Evolutionary conservation across 805 yeast genomes (phyloP), one percentile per base, ranked within the genome.

Genomic region (Millerozyma acaciae): DNA sequence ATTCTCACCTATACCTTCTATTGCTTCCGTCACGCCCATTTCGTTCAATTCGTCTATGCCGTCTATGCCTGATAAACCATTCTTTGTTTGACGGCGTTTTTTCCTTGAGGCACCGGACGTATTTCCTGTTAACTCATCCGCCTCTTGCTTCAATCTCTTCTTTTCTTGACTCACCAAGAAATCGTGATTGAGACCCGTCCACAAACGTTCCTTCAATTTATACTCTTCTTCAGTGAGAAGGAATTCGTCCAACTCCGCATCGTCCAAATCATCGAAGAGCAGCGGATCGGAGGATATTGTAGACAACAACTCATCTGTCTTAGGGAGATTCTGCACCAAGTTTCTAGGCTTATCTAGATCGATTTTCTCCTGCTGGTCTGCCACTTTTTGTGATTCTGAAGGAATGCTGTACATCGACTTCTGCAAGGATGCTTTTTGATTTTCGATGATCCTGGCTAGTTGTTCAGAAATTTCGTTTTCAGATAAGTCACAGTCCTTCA

Each of bases 171-270:
- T 93, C 6, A 86, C 54, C 35, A 93, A 61, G 51, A 76, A 93
- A 18, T 89, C 97, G 39, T 84, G 84, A 57, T 94, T 89, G 24
- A 86, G 68, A 2, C 93, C 89, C 34, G 84, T 78, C 97, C 98
- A 93, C 3, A 89, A 76, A 39, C 83, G 70, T 45, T 87, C 89
- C 55, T 90, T 93, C 42, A 81, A 53, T 36, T 63, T 70, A 8
- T 80, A 70, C 41, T 89, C 96, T 32, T 80, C 87, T 34, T 73
- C 78, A 2, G 75, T 70, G 30, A 93, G 65, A 26, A 85, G 50
- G 21, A 79, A 68, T 0, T 64, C 60, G 4, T 76, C 77, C 8
- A 86, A 66, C 44, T 87, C 96, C 9, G 79, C 90, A 51, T 88
- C 97, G 4, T 82, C 82, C 47, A 87, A 95, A 30, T 53, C 58